Percentiles rank a stretch among this genome's conserved stretches.
Conservation (phyloP, 805 yeast genomes). For the Suhomyces sp. region DNA sequence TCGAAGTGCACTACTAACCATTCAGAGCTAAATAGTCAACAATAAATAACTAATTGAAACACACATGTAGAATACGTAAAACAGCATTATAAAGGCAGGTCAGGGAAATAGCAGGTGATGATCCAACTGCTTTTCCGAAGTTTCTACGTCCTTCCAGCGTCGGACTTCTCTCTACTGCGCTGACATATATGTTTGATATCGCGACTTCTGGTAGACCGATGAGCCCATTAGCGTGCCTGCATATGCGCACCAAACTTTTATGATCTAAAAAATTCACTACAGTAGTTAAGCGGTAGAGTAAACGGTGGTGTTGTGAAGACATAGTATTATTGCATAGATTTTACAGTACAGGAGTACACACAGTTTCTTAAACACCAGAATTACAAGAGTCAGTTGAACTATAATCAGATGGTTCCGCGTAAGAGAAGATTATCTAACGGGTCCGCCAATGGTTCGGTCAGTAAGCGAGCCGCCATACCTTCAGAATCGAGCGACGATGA, state of each 20-base stretch:
- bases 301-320: neutral
- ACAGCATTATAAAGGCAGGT: too few species aligned
- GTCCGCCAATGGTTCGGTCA: conserved; percentile 1
- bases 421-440: conserved; percentile 12
- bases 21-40: neutral
- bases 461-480: conserved; percentile 4
- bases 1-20: neutral
- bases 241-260: neutral
- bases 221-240: neutral
- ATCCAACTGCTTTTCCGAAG: too few species aligned
- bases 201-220: neutral
- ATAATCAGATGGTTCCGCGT: neutral
- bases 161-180: neutral
- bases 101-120: too few species aligned
- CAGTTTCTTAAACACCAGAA: neutral
- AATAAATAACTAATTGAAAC: neutral
- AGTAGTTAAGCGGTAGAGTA: neutral
- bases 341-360: neutral
- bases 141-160: neutral
- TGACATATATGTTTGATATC: neutral
- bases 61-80: neutral
- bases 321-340: neutral
- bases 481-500: conserved; percentile 6
- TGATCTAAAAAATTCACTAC: neutral
- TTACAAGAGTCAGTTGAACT: neutral